These are phyloP conservation scores for Colletotrichum sp. DNA, from an alignment of 2,329 filamentous ascomycete species.

Conservation along the genomic window DNA sequence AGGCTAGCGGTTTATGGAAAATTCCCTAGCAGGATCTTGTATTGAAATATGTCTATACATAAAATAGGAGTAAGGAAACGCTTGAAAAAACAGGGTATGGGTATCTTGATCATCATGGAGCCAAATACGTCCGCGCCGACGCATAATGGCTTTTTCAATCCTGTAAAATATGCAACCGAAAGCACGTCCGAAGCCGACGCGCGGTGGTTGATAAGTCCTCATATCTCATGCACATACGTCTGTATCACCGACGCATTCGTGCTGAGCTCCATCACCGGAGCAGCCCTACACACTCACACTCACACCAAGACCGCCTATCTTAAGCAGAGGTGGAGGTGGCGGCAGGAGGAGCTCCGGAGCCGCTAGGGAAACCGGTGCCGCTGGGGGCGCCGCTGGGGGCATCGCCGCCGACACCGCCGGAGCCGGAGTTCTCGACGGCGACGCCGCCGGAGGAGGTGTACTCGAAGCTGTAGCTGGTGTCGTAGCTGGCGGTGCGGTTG, in stretches of 20 bases:
- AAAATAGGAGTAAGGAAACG: conserved; percentile 29
- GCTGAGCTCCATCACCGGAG: neutral
- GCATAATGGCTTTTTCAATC: neutral
- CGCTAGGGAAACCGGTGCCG: conserved; percentile 7
- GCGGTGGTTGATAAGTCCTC: neutral
- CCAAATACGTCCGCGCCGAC: neutral
- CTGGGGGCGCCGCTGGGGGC: conserved; percentile 5
- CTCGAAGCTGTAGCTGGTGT: neutral
- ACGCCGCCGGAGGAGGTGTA: neutral
- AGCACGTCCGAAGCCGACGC: neutral
- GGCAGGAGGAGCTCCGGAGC: neutral
- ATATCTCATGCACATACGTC: neutral
- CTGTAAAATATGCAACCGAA: neutral
- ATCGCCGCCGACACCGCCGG: neutral
- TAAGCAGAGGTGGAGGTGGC: neutral
- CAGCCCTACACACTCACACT: neutral
- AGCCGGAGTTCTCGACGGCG: neutral
- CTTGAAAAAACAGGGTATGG: neutral
- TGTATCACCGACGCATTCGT: neutral
- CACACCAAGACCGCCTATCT: neutral
- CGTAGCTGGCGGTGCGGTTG: conserved; percentile 25
- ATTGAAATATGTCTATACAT: conserved; percentile 34
- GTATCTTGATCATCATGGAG: neutral
- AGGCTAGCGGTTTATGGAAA: no score
- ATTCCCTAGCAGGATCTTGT: conserved; percentile 31